Conservation (phyloP, 768 basidiomycete species). For the Tulasnella sp. region DNA sequence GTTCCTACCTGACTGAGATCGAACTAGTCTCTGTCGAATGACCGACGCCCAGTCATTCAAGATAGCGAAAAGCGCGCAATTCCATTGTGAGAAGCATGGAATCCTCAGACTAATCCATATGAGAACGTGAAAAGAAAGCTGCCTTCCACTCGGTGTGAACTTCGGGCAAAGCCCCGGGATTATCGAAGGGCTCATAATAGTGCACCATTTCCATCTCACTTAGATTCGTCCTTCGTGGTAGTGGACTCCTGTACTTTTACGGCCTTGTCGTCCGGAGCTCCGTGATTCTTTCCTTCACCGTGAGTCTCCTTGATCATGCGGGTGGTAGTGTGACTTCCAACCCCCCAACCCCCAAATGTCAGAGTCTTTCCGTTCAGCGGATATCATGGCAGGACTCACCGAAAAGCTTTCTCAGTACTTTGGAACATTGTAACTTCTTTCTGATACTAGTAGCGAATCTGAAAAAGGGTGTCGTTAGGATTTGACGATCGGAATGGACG, state of each 20-base stretch:
- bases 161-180: too few species aligned
- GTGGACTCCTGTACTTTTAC: not conserved
- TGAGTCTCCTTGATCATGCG: not conserved
- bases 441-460: too few species aligned
- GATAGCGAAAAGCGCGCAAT: too few species aligned
- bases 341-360: not conserved
- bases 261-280: not conserved
- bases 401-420: not conserved
- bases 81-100: too few species aligned
- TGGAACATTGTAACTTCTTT: not conserved
- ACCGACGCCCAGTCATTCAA: too few species aligned
- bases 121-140: too few species aligned
- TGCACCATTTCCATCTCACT: not conserved
- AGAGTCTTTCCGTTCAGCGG: not conserved
- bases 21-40: too few species aligned
- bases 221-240: not conserved
- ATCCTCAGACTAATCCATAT: too few species aligned
- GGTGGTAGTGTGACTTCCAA: not conserved
- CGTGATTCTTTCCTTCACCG: conserved; percentile 1
- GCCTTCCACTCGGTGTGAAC: too few species aligned
- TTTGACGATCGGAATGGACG: not conserved
- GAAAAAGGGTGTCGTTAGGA: too few species aligned
- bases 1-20: too few species aligned
- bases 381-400: not conserved
- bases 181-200: too few species aligned